These are phyloP conservation scores for Saturnispora besseyi DNA, from an alignment of 805 yeast genomes.

Conservation along the genomic window DNA sequence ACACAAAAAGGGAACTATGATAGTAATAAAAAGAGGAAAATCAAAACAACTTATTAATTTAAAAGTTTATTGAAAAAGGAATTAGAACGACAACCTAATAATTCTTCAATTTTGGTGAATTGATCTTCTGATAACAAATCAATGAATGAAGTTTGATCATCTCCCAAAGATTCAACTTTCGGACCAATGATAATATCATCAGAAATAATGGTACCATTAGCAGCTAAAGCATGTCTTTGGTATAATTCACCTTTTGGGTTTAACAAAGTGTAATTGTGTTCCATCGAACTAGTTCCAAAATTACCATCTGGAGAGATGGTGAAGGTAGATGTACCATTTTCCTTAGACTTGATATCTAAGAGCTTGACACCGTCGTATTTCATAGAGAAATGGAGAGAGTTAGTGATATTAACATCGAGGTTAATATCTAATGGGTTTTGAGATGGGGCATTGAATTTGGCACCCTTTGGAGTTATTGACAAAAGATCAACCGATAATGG, in stretches of 20 bases:
- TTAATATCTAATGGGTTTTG: conserved; percentile 14
- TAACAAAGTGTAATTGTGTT: conserved; percentile 26
- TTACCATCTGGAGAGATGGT: conserved; percentile 38
- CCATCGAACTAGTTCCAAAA: conserved; percentile 34
- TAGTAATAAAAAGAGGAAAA: not conserved
- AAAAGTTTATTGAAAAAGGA: not conserved
- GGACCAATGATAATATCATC: conserved; percentile 18
- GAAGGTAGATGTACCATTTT: conserved; percentile 39
- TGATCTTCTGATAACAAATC: not conserved
- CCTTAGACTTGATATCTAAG: conserved; percentile 25
- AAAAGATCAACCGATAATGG: conserved; percentile 26
- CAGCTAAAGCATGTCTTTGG: conserved; percentile 27
- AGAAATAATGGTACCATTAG: conserved; percentile 24
- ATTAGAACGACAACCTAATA: not conserved
- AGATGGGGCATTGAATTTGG: not conserved
- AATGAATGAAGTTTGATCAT: not conserved
- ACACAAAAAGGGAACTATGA: not conserved
- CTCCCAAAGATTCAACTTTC: too few relatives aligned
- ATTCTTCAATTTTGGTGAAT: not conserved
- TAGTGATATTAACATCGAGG: conserved; percentile 20
- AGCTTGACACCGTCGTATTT: conserved; percentile 18
- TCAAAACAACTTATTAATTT: not conserved
- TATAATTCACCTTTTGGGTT: conserved; percentile 19
- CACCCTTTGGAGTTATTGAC: conserved; percentile 23
- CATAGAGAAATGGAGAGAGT: conserved; percentile 8